These are phyloP conservation scores for Fusarium sp. DNA, from an alignment of 2,329 filamentous ascomycete species.

Conservation along the genomic window DNA sequence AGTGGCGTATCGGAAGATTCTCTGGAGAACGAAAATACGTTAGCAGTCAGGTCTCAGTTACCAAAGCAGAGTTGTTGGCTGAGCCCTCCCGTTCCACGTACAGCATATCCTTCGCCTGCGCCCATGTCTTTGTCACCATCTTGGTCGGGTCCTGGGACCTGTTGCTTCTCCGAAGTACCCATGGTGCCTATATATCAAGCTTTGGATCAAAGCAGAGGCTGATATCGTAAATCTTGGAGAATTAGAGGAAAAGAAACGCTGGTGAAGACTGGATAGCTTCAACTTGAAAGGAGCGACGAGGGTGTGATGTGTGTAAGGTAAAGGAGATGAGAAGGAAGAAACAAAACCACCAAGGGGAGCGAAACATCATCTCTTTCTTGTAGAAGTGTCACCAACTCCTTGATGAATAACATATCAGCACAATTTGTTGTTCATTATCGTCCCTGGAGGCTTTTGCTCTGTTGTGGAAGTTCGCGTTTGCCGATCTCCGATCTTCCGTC, in stretches of 20 bases:
- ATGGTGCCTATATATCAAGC: background rate
- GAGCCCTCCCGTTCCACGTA: background rate
- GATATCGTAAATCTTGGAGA: background rate
- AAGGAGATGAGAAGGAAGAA: background rate
- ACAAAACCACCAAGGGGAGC: background rate
- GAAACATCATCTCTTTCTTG: background rate
- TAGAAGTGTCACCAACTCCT: background rate
- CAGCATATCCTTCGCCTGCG: background rate
- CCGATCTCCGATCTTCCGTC: background rate
- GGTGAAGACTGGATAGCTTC: no score
- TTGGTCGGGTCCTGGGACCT: background rate
- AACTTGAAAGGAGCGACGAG: background rate
- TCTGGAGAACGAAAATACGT: slow-evolving; percentile 31
- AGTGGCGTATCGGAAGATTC: background rate
- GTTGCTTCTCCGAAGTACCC: background rate
- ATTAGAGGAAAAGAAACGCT: no score
- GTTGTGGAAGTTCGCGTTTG: background rate
- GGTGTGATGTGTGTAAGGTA: background rate
- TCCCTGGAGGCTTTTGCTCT: background rate
- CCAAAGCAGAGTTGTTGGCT: background rate
- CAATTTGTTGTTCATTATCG: background rate
- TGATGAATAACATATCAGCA: background rate
- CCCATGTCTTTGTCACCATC: background rate
- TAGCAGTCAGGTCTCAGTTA: background rate
- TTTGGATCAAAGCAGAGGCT: no score